Conservation (phyloP, 1,284 basidiomycete genomes). For the Marasmius fiardii region DNA sequence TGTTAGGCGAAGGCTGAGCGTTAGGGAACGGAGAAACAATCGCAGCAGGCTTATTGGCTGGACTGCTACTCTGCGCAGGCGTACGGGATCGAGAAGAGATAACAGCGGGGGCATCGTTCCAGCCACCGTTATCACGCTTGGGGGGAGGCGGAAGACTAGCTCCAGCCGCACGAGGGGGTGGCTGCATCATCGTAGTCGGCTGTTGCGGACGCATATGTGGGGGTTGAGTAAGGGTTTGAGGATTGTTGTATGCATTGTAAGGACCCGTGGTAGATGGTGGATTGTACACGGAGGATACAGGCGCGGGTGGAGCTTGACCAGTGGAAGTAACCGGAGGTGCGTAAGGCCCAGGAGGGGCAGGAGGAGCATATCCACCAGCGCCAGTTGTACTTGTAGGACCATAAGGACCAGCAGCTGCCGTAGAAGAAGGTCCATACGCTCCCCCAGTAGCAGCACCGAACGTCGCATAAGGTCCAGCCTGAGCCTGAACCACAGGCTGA, state of each 20-base stretch:
- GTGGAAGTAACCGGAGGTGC: background rate
- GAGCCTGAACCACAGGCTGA: conserved; percentile 10
- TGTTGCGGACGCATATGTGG: conserved; percentile 34
- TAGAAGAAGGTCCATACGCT: conserved; percentile 5
- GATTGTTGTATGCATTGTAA: conserved; percentile 19
- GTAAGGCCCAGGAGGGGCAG: conserved; percentile 18
- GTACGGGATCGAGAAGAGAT: conserved; percentile 44
- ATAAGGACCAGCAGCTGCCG: conserved; percentile 10
- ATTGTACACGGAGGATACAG: background rate
- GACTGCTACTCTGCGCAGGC: conserved; percentile 42
- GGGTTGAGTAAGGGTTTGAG: conserved; percentile 29
- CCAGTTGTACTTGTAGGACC: background rate
- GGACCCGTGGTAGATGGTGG: conserved; percentile 11
- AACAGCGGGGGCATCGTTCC: conserved; percentile 90
- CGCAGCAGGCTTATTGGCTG: conserved; percentile 50
- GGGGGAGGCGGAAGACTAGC: conserved; percentile 28
- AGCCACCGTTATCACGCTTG: conserved; percentile 76
- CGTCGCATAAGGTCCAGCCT: conserved; percentile 18
- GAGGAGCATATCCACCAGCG: conserved; percentile 4
- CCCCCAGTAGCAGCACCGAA: conserved; percentile 17
- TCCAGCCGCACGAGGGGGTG: conserved; percentile 18
- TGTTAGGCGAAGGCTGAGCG: conserved; percentile 44
- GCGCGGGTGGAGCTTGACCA: background rate
- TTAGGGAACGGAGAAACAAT: conserved; percentile 93
- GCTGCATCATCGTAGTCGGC: conserved; percentile 10